Evolutionary conservation across 208 protist genomes (phyloP), one percentile per base, ranked within the genome.

Genomic region (Crithidia mellificae): DNA sequence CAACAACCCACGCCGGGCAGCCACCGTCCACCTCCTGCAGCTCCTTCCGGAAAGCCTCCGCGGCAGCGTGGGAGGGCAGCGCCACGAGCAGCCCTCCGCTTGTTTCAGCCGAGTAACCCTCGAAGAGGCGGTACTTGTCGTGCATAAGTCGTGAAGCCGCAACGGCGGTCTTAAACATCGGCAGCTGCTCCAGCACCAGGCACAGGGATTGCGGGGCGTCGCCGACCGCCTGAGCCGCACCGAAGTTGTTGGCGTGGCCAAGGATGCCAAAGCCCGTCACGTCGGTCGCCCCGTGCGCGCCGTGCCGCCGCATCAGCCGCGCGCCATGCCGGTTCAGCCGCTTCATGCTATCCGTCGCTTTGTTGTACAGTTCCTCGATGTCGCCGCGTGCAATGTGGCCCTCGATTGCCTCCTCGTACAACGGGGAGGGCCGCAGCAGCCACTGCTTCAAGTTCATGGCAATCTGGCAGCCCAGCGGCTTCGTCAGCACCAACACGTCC

Each of bases 231-330:
- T 98, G 96, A 11, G 90, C 90, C 8, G 78, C 64, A 6, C 87
- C 97, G 36, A 99, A 87, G 80, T 98, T 99, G 17, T 51, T 67
- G 2, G 93, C 88, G 80, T 99, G 98, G 0, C 98, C 98, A 6
- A 98, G 59, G 66, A 98, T 94, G 49, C 97, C 98, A 72, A 98
- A 99, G n/a, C 96, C 98, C 5, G 98, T 99, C 20, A 99, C 86
- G 69, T 99, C 98, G 0, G 98, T 99, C 14, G 94, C 92, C 5
- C 87, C 97, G 74, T 97, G 94, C 0, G 96, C 92, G 11, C 72
- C 67, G 59, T 94, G 70, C 63, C 86, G 84, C 11, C 63, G 77
- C 96, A 99, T 98, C 46, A 98, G 72, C 34, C 58, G 57, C 4
- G 95, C 96, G 2, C 77, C 98, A 20, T 53, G 77, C 8, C 85